Base-by-base conservation (phyloP, 2,329 filamentous ascomycete genomes). In the Aureobasidium sp. region DNA sequence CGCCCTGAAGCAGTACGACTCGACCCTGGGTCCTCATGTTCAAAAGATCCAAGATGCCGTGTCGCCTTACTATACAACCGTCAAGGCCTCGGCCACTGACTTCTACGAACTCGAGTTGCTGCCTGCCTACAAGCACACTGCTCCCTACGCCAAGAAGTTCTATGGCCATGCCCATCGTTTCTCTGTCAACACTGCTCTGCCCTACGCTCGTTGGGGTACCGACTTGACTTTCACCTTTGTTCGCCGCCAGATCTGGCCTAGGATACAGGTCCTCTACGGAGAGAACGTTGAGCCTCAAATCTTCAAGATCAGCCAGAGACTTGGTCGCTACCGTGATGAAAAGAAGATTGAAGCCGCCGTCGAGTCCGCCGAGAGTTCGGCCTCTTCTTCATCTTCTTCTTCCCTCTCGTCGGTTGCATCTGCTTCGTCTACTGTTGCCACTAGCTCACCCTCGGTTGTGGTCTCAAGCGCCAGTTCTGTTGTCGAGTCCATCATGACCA, bases 211-310 rank as follows among this genome's bases (percentile, higher is more conserved):
- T 60, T 89, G 84, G 78, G 83, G 83, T 3, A 90, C 87, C 81
- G 84, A 84, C 60, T 84, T 84, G 62, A 82, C 83, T 0, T 83
- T 84, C 61, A 75, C 81, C 13, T 93, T 96, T 69, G 75, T 95
- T 35, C 84, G 90, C 61, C 83, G 84, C 49, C 86, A 85, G 1
- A 77, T 97, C 17, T 94, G 89, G 87, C 93, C 93, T 1, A 86
- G 88, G 65, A 64, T 96, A 11, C 84, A 88, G 27, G 81, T 88
- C 15, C 76, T 96, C 5, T 97, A 97, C 69, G 83, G 86, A 11
- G 86, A 96, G 69, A 96, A 95, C 67, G 92, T 99, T 3, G 92
- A 97, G 75, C 95, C 95, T 15, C 95, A 99, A 74, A 81, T 99
- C 15, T 83, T 93, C 60, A 90, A 91, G 68, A 97, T 99, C 68